Evolutionary conservation across 2,329 filamentous ascomycete genomes (phyloP).

Genomic region (Pyricularia sp.): DNA sequence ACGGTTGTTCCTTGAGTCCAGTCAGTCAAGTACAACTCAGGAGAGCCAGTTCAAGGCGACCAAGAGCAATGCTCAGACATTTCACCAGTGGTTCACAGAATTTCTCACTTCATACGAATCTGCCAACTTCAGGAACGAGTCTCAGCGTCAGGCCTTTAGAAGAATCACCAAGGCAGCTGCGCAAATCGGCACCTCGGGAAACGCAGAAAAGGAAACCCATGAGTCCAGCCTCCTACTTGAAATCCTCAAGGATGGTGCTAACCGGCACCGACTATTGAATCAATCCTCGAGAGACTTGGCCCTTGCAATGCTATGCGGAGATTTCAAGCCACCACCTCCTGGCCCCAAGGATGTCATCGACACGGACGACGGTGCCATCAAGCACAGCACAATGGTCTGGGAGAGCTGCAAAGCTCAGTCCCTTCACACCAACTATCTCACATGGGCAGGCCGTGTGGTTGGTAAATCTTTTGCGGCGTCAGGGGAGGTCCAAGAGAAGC

Average conservation of each 20-base stretch:
- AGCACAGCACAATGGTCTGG: constrained; percentile 57
- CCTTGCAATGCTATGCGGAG: constrained; percentile 58
- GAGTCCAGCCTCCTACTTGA: constrained; percentile 72
- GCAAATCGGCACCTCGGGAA: constrained; percentile 53
- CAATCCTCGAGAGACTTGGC: constrained; percentile 55
- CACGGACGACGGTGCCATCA: constrained; percentile 48
- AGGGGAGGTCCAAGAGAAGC: constrained; percentile 49
- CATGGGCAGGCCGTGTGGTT: constrained; percentile 77
- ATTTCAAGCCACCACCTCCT: constrained; percentile 52
- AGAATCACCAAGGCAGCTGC: constrained; percentile 58
- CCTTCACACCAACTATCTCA: constrained; percentile 54
- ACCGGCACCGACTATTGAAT: constrained; percentile 51
- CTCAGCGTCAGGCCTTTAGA: constrained; percentile 44
- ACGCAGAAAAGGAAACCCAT: constrained; percentile 53
- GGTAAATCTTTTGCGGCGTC: constrained; percentile 72
- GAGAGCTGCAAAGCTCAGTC: constrained; percentile 55
- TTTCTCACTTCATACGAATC: constrained; percentile 54
- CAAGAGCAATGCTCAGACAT: constrained; percentile 59
- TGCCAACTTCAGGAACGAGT: constrained; percentile 31
- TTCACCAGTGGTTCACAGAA: constrained; percentile 65
- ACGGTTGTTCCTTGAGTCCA: constrained; percentile 59
- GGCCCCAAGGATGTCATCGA: constrained; percentile 55
- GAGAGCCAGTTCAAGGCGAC: constrained; percentile 71
- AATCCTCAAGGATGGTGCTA: constrained; percentile 60
- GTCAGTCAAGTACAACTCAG: constrained; percentile 68